Evolutionary conservation across 1,139 yeast species (phyloP).

Genomic region (Lodderomyces metapsilosis): DNA sequence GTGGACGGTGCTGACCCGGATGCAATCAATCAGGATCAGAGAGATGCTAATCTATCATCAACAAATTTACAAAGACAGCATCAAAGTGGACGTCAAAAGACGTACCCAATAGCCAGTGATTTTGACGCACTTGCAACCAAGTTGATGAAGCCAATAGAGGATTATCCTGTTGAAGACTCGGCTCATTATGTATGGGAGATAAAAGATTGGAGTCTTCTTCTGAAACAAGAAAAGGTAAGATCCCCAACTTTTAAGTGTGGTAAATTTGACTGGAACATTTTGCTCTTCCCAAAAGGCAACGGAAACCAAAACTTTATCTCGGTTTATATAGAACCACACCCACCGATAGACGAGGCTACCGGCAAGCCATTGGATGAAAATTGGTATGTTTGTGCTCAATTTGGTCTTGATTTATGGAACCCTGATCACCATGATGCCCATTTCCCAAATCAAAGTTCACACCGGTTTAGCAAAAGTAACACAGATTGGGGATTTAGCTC

Average conservation of each 20-base stretch:
- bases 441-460: constrained; percentile 68
- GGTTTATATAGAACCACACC: constrained; percentile 63
- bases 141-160: constrained; percentile 43
- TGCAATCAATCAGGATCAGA: background rate
- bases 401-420: constrained; percentile 82
- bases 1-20: background rate
- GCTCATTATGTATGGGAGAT: constrained; percentile 72
- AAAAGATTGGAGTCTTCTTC: constrained; percentile 52
- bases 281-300: constrained; percentile 78
- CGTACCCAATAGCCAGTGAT: constrained; percentile 30
- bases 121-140: constrained; percentile 27
- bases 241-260: constrained; percentile 61
- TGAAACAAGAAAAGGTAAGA: constrained; percentile 52
- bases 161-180: constrained; percentile 41
- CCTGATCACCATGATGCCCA: constrained; percentile 66
- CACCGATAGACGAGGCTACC: constrained; percentile 30
- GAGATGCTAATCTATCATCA: background rate
- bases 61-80: background rate
- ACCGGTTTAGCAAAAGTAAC: constrained; percentile 72
- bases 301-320: constrained; percentile 50
- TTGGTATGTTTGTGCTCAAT: constrained; percentile 91
- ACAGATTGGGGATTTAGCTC: constrained; percentile 96
- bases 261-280: constrained; percentile 67
- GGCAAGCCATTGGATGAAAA: constrained; percentile 34
- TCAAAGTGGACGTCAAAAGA: constrained; percentile 2